These are phyloP conservation scores for Acacia confusa DNA, from an alignment of 306 rosid genomes.

Conservation along the genomic window DNA sequence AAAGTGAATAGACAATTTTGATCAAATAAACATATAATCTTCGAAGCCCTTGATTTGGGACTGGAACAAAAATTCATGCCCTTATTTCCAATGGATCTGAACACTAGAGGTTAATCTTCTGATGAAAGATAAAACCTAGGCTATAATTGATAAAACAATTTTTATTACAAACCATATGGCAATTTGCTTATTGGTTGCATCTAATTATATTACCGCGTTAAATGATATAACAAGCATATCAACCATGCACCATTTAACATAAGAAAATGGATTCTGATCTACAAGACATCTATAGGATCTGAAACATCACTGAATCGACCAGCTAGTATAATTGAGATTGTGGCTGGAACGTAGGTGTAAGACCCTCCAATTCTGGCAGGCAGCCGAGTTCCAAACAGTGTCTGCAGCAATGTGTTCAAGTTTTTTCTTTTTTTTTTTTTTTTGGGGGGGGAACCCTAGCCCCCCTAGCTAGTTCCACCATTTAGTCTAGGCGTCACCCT, in stretches of 20 bases:
- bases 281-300: slow-evolving; percentile 67
- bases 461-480: too few relatives aligned
- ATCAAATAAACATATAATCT: slow-evolving; percentile 22
- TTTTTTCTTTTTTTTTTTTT: too few relatives aligned
- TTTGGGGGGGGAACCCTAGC: too few relatives aligned
- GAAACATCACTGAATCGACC: slow-evolving; percentile 68
- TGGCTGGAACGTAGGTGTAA: slow-evolving; percentile 87
- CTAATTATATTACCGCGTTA: slow-evolving; percentile 1
- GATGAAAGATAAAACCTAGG: neutral
- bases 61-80: slow-evolving; percentile 3
- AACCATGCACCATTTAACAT: slow-evolving; percentile 23
- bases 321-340: slow-evolving; percentile 89
- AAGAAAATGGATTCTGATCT: slow-evolving; percentile 38
- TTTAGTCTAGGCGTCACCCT: too few relatives aligned
- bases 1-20: slow-evolving; percentile 19
- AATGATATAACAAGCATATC: slow-evolving; percentile 21
- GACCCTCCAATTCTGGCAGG: slow-evolving; percentile 97
- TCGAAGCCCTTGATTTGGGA: neutral
- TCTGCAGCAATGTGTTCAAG: slow-evolving; percentile 84
- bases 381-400: slow-evolving; percentile 77
- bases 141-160: neutral
- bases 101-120: slow-evolving; percentile 15
- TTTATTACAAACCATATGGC: slow-evolving; percentile 3
- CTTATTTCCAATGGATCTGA: slow-evolving; percentile 11
- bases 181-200: neutral